A percentile compares a stretch with the other conserved stretches of the same genome.
Conservation (phyloP, 2,329 filamentous ascomycete species). For the Fusarium floridanum region DNA sequence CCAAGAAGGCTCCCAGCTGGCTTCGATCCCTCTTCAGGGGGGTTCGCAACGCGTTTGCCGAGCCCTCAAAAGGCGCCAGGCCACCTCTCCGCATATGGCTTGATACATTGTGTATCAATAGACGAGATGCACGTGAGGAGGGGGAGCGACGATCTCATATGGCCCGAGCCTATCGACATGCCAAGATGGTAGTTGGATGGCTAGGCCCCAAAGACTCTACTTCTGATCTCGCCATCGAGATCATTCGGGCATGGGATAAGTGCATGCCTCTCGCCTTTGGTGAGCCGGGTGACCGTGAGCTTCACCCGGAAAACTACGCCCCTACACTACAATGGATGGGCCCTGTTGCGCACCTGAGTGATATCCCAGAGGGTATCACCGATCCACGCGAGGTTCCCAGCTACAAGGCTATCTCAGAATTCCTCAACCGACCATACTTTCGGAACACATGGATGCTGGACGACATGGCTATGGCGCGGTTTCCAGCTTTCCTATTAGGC, state of each 20-base stretch:
- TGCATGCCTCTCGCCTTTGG: slow-evolving; percentile 40
- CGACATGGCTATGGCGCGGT: slow-evolving; percentile 39
- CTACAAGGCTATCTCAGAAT: slow-evolving; percentile 38
- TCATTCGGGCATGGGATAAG: slow-evolving; percentile 40
- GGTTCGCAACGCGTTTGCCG: slow-evolving; percentile 10
- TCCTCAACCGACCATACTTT: slow-evolving; percentile 41
- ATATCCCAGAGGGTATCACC: slow-evolving; percentile 40
- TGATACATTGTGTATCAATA: slow-evolving; percentile 40
- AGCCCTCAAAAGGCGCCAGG: slow-evolving; percentile 9
- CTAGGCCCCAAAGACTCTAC: slow-evolving; percentile 35
- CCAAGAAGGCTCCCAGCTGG: slow-evolving; percentile 39
- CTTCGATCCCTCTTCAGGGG: slow-evolving; percentile 37
- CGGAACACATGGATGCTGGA: slow-evolving; percentile 43
- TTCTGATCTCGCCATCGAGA: slow-evolving; percentile 40
- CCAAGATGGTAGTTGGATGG: slow-evolving; percentile 41
- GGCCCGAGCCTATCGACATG: slow-evolving; percentile 37
- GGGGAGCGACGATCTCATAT: slow-evolving; percentile 34
- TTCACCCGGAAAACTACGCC: slow-evolving; percentile 38
- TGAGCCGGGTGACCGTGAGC: slow-evolving; percentile 40
- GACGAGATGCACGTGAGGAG: slow-evolving; percentile 31
- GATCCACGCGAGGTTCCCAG: slow-evolving; percentile 40
- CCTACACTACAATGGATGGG: slow-evolving; percentile 42
- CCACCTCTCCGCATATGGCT: slow-evolving; percentile 40
- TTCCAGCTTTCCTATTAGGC: slow-evolving; percentile 39
- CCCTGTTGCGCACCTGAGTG: slow-evolving; percentile 38